Evolutionary conservation across 129 eudicot species (phyloP), one percentile per base, ranked within the genome.

Genomic region (Lonicera japonica): DNA sequence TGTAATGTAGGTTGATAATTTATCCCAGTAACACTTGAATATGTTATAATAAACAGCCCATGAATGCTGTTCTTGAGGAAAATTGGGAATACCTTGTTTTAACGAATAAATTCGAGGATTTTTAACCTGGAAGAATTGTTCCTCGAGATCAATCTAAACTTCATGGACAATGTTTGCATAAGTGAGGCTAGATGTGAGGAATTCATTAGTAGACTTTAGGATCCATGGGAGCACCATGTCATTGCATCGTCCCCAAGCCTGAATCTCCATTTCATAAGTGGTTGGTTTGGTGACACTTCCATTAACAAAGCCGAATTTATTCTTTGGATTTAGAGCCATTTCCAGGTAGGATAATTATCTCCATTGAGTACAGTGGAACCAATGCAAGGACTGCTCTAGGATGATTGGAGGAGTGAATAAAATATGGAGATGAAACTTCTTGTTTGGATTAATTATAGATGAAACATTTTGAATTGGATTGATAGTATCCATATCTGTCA

Each of bases 221-320:
- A 45, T 45, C 50, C 50, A 45, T 45, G 50, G 8, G 1, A 45
- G n/a, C 15, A 45, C 50, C 50, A 52, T 52, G 21, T 14, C 21
- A 20, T 52, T n/a, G 21, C 56, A 52, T 17, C 56, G 18, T 15
- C 21, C 56, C 56, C 56, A 52, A 13, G 56, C 56, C 56, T 52
- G 8, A 52, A 52, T 29, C 36, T 29, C 36, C 36, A 29, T 6
- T 29, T 29, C 4, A 29, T 29, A 1, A 29, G 36, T 29, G 36
- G 36, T 29, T 29, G 36, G 36, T 29, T 29, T 29, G 36, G 36
- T 29, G 36, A 29, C 36, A 29, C 36, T 29, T 29, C 36, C 36
- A 29, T 29, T 6, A 29, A 29, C 36, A 29, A 29, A 29, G 36
- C 36, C 6, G 6, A 29, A 29, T 29, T 29, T 29, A 29, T 29